Evolutionary conservation across 2,329 filamentous ascomycete genomes (phyloP).

Genomic region (Colletotrichum liaoningense): DNA sequence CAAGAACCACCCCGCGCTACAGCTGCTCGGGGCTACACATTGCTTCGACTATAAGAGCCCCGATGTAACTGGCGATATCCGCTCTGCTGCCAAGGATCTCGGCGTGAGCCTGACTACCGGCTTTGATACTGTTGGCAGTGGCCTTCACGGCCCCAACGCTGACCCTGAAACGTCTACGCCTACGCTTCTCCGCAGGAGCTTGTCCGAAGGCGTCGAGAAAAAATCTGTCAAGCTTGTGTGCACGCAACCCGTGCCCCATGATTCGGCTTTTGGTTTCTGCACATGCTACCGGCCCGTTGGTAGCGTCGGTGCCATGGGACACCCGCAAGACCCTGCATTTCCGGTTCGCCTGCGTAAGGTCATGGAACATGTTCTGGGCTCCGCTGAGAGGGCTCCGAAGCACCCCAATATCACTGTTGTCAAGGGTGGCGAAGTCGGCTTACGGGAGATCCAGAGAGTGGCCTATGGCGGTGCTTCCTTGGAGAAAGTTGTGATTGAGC

Average conservation of each 20-base stretch:
- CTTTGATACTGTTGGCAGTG: conserved; percentile 7
- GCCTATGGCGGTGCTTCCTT: conserved; percentile 2
- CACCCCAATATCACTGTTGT: conserved; percentile 12
- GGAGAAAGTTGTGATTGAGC: conserved; percentile 16
- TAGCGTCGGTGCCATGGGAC: background rate
- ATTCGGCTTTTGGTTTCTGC: conserved; percentile 4
- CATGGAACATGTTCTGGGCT: background rate
- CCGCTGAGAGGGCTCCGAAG: background rate
- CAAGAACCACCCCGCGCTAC: conserved; percentile 45
- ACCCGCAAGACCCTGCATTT: conserved; percentile 11
- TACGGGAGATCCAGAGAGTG: conserved; percentile 2
- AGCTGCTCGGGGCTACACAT: conserved; percentile 44
- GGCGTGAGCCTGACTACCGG: background rate
- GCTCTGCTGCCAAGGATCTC: background rate
- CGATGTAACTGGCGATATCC: background rate
- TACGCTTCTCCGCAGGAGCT: background rate
- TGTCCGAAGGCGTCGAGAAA: background rate
- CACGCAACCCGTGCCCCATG: background rate
- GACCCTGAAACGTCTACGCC: background rate
- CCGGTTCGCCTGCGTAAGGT: background rate
- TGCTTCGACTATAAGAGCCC: conserved; percentile 47
- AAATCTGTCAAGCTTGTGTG: background rate
- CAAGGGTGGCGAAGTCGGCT: conserved; percentile 7
- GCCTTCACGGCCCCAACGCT: background rate
- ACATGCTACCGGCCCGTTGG: conserved; percentile 4